phyloP scores from a whole-genome alignment of 2,329 filamentous ascomycete genomes.

The Teratosphaeriaceae sp. region DNA sequence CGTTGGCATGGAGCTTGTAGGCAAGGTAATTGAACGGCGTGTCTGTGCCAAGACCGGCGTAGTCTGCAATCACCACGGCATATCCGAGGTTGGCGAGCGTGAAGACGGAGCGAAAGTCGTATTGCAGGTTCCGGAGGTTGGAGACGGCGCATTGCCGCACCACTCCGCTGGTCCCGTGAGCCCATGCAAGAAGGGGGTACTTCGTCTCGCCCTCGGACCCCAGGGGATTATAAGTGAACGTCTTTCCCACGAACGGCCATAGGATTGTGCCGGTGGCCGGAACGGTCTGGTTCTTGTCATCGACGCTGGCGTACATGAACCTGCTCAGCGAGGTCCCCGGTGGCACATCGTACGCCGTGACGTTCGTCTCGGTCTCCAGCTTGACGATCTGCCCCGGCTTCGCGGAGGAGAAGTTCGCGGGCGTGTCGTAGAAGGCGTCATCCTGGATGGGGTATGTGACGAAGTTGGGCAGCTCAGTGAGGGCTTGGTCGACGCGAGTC shows the following conservation, averaged over 20 bases:
- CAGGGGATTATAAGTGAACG: background rate
- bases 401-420: background rate
- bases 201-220: background rate
- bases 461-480: background rate
- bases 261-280: background rate
- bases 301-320: background rate
- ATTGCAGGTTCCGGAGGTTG: background rate
- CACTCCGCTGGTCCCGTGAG: background rate
- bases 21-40: background rate
- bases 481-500: background rate
- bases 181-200: background rate
- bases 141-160: background rate
- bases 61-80: constrained; percentile 1
- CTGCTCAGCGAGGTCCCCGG: background rate
- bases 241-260: background rate
- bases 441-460: background rate
- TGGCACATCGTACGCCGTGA: background rate
- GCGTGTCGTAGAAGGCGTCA: constrained; percentile 1
- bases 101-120: background rate
- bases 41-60: background rate
- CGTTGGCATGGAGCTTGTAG: background rate
- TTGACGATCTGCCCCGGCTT: background rate
- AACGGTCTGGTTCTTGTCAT: background rate
- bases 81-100: background rate
- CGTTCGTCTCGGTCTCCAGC: background rate